A percentile compares a stretch with the other conserved stretches of the same genome.
Evolutionary conservation across 345 rosid species (phyloP).

Genomic region (Pugionium cornutum): DNA sequence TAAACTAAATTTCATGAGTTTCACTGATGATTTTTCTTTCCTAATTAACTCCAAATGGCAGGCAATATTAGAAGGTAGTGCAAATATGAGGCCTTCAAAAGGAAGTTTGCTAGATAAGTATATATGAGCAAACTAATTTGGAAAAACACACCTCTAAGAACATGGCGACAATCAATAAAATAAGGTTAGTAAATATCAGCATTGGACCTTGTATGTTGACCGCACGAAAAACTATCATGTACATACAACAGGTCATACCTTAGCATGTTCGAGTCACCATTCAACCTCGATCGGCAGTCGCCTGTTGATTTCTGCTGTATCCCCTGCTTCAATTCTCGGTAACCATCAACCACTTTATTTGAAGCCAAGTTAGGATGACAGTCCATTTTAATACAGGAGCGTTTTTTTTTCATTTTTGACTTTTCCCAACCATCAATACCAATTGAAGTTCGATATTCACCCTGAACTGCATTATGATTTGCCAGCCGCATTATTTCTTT

Average conservation of each 20-base stretch:
- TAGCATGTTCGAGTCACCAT: constrained; percentile 69
- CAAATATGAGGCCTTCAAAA: constrained; percentile 3
- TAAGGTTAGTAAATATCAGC: constrained; percentile 11
- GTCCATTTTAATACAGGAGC: constrained; percentile 80
- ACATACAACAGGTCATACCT: constrained; percentile 51
- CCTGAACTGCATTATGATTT: constrained; percentile 55
- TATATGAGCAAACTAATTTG: constrained; percentile 13
- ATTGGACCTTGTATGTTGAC: constrained; percentile 14
- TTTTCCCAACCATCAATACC: constrained; percentile 94
- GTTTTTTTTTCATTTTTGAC: constrained; percentile 86
- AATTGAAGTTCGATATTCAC: constrained; percentile 71
- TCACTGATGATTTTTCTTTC: constrained; percentile 7
- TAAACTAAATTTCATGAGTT: constrained; percentile 7
- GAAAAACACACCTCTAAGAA: constrained; percentile 21
- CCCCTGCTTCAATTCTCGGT: constrained; percentile 76
- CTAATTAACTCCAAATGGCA: constrained; percentile 9
- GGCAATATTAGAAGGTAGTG: background rate
- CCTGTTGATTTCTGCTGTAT: constrained; percentile 55
- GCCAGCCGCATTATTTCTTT: constrained; percentile 61
- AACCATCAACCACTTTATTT: constrained; percentile 61
- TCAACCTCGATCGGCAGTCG: constrained; percentile 66
- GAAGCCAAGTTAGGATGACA: constrained; percentile 52
- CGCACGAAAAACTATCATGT: constrained; percentile 24
- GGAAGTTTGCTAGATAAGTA: constrained; percentile 20
- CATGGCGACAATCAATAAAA: constrained; percentile 15